A percentile compares a stretch with the other conserved stretches of the same genome.
These are phyloP conservation scores for Arthrinium phaeospermum DNA, from an alignment of 2,329 filamentous ascomycete species.

Conservation along the genomic window DNA sequence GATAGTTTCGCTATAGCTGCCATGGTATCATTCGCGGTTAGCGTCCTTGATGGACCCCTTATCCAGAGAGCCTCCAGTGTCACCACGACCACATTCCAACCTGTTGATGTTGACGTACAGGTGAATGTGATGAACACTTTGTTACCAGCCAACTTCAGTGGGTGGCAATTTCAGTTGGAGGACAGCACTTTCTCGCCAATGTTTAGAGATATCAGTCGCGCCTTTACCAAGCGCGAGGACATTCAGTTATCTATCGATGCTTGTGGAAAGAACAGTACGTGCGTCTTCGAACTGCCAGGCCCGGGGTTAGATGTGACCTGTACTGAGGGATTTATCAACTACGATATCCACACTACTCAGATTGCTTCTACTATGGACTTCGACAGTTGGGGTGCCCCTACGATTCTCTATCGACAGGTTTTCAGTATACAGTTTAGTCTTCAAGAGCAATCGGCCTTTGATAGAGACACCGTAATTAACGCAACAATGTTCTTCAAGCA, in stretches of 20 bases:
- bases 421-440: too few relatives aligned
- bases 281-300: neutral
- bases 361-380: too few relatives aligned
- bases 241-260: neutral
- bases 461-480: too few relatives aligned
- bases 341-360: neutral
- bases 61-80: neutral
- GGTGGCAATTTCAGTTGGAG: neutral
- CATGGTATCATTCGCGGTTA: neutral
- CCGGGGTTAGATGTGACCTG: neutral
- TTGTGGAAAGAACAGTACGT: neutral
- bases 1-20: neutral
- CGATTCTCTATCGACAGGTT: too few relatives aligned
- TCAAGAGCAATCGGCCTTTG: too few relatives aligned
- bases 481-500: too few relatives aligned
- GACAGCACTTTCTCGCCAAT: neutral
- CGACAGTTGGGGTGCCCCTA: too few relatives aligned
- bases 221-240: neutral
- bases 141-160: neutral
- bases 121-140: neutral
- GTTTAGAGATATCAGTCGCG: neutral
- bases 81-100: neutral
- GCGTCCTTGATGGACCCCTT: neutral
- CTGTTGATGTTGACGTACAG: neutral
- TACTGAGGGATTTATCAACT: neutral